Evolutionary conservation across 2,329 filamentous ascomycete species (phyloP), one percentile per base, ranked within the genome.

Genomic region (Alternaria triticina): DNA sequence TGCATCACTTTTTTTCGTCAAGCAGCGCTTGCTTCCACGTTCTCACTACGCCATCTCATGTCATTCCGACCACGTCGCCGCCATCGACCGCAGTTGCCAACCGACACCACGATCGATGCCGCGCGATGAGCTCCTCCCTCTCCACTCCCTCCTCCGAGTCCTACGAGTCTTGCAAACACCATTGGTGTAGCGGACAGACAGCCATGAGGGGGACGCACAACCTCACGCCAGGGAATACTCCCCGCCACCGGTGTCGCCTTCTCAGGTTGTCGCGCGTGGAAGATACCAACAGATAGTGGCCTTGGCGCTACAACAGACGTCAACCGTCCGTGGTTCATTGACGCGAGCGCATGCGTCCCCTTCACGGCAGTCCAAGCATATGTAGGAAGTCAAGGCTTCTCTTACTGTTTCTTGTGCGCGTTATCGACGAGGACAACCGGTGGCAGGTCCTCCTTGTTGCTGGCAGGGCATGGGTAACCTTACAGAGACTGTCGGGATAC

Each of bases 201-300:
- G 59, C 64, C 62, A 59, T 55, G 54, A 57, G 63, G 55, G 61
- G 66, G 46, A 54, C 36, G 62, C 59, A 67, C 13, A 54, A 59
- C 67, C 64, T 66, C 63, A 62, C 56, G 61, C 51, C 64, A 73
- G 71, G 71, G 69, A 59, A 55, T 65, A 67, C 33, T 59, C 69
- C 69, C 71, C 71, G 61, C 67, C 65, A 71, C 70, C 69, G 64
- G 70, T 70, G 70, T 60, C 62, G 49, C 67, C 69, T 74, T 74
- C 44, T 74, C 58, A 73, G 71, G 68, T 57, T 52, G 54, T 61
- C 60, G 61, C 40, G 67, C 33, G 71, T 73, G 68, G 69, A 70
- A 70, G 73, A 76, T 51, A 68, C 72, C 73, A 73, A 61, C 70
- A 70, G 74, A 70, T 65, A 67, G 71, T 54, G 61, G 69, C 67